These are phyloP conservation scores for Camellia granthamiana DNA, from an alignment of 148 eudicot species.

Conservation along the genomic window DNA sequence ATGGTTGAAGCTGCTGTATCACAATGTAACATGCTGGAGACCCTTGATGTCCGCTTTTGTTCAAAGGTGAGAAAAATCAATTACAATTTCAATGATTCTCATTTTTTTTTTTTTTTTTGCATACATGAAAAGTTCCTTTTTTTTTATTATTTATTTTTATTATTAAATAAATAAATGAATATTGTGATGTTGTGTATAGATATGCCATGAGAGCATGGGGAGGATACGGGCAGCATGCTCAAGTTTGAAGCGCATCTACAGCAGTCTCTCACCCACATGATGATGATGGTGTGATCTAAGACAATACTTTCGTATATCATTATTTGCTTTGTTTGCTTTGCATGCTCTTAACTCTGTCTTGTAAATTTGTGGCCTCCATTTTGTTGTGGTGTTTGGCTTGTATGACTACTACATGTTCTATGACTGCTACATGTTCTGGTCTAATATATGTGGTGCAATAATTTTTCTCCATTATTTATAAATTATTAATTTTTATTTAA, in stretches of 20 bases:
- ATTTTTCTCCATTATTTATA: no score
- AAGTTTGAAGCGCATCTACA: slow-evolving; percentile 81
- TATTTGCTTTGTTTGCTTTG: no score
- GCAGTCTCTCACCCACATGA: slow-evolving; percentile 54
- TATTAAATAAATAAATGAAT: no score
- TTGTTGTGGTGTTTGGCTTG: no score
- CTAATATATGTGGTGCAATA: no score
- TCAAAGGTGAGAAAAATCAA: slow-evolving; percentile 46
- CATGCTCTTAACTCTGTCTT: no score
- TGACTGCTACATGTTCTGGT: no score
- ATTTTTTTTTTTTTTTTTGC: not conserved
- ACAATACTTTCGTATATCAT: no score
- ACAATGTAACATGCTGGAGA: slow-evolving; percentile 69
- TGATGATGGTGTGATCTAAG: not conserved
- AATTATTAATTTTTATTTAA: no score
- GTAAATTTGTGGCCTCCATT: no score
- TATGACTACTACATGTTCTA: no score
- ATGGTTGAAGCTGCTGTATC: slow-evolving; percentile 74
- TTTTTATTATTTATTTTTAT: not conserved
- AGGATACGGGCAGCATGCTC: slow-evolving; percentile 58
- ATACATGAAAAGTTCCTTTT: not conserved
- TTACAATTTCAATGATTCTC: not conserved
- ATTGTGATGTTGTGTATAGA: slow-evolving; percentile 27
- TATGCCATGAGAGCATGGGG: slow-evolving; percentile 49
- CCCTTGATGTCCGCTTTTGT: slow-evolving; percentile 92